A percentile compares a stretch with the other conserved stretches of the same genome.
Evolutionary conservation across 2,329 filamentous ascomycete genomes (phyloP).

Genomic region (Sordariomycetes sp.): DNA sequence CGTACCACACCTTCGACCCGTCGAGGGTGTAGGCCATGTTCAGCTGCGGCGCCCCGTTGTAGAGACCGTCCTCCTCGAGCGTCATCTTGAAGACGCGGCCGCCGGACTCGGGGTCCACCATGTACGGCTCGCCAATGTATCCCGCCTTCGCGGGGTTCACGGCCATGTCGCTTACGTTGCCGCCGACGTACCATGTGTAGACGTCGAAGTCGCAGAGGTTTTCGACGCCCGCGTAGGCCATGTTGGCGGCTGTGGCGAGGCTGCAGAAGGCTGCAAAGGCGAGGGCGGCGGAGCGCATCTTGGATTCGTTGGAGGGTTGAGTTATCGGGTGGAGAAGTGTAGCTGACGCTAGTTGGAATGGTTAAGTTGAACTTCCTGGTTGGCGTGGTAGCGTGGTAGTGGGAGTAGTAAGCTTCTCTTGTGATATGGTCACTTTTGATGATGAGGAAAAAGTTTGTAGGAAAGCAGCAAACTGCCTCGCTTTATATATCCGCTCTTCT

Average conservation of each 20-base stretch:
- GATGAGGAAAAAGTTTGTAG: too few relatives aligned
- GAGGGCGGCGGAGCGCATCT: slow-evolving; percentile 1
- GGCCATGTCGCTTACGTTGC: neutral
- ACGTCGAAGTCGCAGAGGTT: slow-evolving; percentile 21
- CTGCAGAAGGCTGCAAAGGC: slow-evolving; percentile 9
- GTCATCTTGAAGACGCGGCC: slow-evolving; percentile 25
- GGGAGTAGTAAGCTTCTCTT: too few relatives aligned
- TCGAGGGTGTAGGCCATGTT: slow-evolving; percentile 25
- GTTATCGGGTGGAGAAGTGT: neutral
- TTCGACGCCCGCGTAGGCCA: slow-evolving; percentile 19
- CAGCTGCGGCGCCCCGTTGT: slow-evolving; percentile 23
- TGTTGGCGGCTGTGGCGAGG: slow-evolving; percentile 13
- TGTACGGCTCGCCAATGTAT: slow-evolving; percentile 18
- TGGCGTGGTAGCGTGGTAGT: neutral
- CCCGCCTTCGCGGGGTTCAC: slow-evolving; percentile 8
- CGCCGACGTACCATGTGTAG: slow-evolving; percentile 25
- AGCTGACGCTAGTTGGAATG: neutral
- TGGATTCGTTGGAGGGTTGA: neutral
- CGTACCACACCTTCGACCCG: slow-evolving; percentile 20
- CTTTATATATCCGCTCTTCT: too few relatives aligned
- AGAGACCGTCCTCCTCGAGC: slow-evolving; percentile 18
- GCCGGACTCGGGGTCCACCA: slow-evolving; percentile 20
- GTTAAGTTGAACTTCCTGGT: neutral
- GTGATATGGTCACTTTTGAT: too few relatives aligned
- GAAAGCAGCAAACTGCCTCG: too few relatives aligned